Evolutionary conservation across 352 stramenopile genomes (phyloP).

Genomic region (Peronospora belbahrii): DNA sequence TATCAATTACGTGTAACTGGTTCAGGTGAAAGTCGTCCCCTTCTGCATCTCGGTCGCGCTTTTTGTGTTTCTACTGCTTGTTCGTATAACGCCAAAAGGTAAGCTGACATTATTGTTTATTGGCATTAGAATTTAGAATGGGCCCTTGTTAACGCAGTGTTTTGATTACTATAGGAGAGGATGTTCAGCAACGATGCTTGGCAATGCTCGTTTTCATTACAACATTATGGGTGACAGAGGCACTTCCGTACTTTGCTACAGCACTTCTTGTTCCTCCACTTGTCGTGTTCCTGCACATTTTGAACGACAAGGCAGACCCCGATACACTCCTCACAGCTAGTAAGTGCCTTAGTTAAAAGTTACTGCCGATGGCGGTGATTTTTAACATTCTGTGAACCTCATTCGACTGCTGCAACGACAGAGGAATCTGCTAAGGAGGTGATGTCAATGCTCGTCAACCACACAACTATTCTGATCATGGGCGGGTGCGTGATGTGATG

Average conservation of each 20-base stretch:
- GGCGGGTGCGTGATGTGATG: conserved; percentile 48
- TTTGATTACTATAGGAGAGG: conserved; percentile 34
- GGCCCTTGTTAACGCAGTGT: background rate
- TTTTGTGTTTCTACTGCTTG: conserved; percentile 64
- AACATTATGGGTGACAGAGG: conserved; percentile 87
- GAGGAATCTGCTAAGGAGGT: conserved; percentile 84
- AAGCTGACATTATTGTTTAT: background rate
- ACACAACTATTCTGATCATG: conserved; percentile 91
- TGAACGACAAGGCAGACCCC: conserved; percentile 80
- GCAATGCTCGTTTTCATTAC: conserved; percentile 88
- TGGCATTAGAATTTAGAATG: background rate
- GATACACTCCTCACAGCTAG: conserved; percentile 60
- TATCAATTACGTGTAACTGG: background rate
- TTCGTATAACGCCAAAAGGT: conserved; percentile 75
- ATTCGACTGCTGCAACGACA: conserved; percentile 11
- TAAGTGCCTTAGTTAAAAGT: conserved; percentile 26
- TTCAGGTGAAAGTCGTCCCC: conserved; percentile 71
- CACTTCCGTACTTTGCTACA: conserved; percentile 88
- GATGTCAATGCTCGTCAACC: conserved; percentile 85
- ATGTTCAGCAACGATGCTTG: conserved; percentile 78
- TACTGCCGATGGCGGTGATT: background rate
- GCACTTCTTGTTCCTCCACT: conserved; percentile 84
- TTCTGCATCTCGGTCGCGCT: conserved; percentile 62
- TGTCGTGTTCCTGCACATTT: conserved; percentile 83
- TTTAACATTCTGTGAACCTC: background rate